Evolutionary conservation across 164 flowering plant genomes (phyloP), one percentile per base, ranked within the genome.

Genomic region (Aristolochia californica): DNA sequence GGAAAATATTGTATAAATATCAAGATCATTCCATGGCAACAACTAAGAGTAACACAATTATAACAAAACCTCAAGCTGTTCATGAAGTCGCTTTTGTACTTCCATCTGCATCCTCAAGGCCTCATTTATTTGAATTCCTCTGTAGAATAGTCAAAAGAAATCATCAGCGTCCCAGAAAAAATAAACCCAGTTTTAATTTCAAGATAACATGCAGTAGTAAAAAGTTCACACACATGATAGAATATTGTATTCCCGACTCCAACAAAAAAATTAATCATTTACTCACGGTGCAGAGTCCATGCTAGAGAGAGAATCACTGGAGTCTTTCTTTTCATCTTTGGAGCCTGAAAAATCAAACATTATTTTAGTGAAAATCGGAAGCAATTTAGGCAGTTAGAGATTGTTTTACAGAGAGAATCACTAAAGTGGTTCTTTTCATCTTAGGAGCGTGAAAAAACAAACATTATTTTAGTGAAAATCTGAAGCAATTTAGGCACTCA

Each of bases 51-150:
- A 40, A 56, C 15, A n/a, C 18, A 22, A 22, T 9, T 12, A 22
- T 5, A 28, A 59, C 5, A 68, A 64, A 52, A 78, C 87, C 87
- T 82, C 87, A 54, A 82, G 81, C 73, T 82, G 87, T 70, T 82
- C 87, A 52, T 80, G 83, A 16, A 82, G 84, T 54, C 87, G 82
- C 69, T 80, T 82, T 63, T 82, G 87, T 65, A 82, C 84, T 67
- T 82, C 84, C 84, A 82, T 82, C 65, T 82, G 87, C 80, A 82
- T 71, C 75, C 74, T 74, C 50, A 82, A 60, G 16, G 84, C 81
- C 54, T 82, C 87, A 43, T 75, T 76, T 48, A 82, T 80, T 70
- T 82, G 87, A 48, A 74, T 47, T 17, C 84, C 84, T 57, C 87
- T 80, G 78, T 23, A 23, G 26, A 10, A 27, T 3, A 22, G 54